Evolutionary conservation across 208 protist species (phyloP).

Genomic region (Phytomonas serpens): DNA sequence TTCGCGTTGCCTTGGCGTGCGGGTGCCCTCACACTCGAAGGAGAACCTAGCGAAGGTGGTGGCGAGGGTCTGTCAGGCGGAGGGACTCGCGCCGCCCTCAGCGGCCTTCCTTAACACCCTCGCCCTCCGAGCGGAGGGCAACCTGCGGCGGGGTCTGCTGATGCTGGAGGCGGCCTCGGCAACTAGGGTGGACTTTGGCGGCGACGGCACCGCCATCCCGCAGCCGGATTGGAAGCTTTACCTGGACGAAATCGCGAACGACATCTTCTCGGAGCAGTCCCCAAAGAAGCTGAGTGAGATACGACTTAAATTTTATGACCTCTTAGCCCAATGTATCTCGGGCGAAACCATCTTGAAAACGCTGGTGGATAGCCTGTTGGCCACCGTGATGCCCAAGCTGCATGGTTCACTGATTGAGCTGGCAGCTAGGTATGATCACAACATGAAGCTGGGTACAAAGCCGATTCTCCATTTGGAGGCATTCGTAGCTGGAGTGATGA

Average conservation of each 20-base stretch:
- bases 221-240: slow-evolving; percentile 95
- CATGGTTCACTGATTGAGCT: slow-evolving; percentile 82
- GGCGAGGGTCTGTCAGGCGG: slow-evolving; percentile 52
- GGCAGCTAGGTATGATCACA: slow-evolving; percentile 95
- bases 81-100: slow-evolving; percentile 49
- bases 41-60: slow-evolving; percentile 87
- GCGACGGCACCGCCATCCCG: slow-evolving; percentile 61
- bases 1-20: slow-evolving; percentile 96
- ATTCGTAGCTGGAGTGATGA: slow-evolving; percentile 91
- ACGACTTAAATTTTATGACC: slow-evolving; percentile 96
- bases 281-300: slow-evolving; percentile 91
- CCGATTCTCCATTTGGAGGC: slow-evolving; percentile 98
- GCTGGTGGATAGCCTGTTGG: slow-evolving; percentile 80
- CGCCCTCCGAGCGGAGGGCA: slow-evolving; percentile 75
- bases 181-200: slow-evolving; percentile 74
- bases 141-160: slow-evolving; percentile 95
- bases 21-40: slow-evolving; percentile 92
- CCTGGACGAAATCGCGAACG: slow-evolving; percentile 84
- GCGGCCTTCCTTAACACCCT: slow-evolving; percentile 67
- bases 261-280: slow-evolving; percentile 93
- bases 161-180: slow-evolving; percentile 94
- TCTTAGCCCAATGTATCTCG: slow-evolving; percentile 98
- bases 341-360: slow-evolving; percentile 91
- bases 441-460: slow-evolving; percentile 95
- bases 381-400: slow-evolving; percentile 50